Evolutionary conservation across 176 grass and related monocot species (phyloP), one percentile per base, ranked within the genome.

Genomic region (Oryza officinalis): DNA sequence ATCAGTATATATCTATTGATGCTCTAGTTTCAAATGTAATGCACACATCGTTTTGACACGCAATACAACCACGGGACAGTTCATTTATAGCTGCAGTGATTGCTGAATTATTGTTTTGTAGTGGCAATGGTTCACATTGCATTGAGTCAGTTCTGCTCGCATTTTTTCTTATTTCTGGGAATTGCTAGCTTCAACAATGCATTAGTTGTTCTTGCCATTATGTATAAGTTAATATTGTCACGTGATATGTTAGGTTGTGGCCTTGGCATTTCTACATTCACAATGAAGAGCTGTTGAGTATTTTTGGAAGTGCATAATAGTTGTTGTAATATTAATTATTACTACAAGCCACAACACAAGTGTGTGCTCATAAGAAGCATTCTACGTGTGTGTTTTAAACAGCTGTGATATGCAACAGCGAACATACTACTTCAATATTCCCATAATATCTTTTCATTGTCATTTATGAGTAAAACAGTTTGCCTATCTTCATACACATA

Each of bases 51-150:
- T 59, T 59, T 59, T 23, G 2, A 10, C 22, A 10, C 57, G 9
- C 23, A 10, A 60, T 60, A 60, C 6, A 23, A 60, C 20, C 57
- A 60, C 0, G 2, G 57, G 22, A n/a, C 9, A 60, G 23, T 54
- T 54, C 50, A 37, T 82, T 76, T 71, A 8, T 41, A 68, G 77
- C 44, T 6, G n/a, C n/a, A 82, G 25, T 61, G 66, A 27, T 72
- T 82, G 11, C 27, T 72, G 33, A 71, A 63, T 67, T 46, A 67
- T 67, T 30, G 17, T 71, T 4, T 45, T 72, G 20, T 45, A 27
- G 12, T 45, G 41, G 7, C 69, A 45, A 26, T 72, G 37, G 13
- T 41, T 2, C 13, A 27, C 37, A 72, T 45, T 72, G 13, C 70
- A 26, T 47, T 72, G 26, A 72, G 40, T 47, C 57, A 72, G 40